Evolutionary conservation across 164 flowering plant genomes (phyloP).

Genomic region (Vitis rupestris): DNA sequence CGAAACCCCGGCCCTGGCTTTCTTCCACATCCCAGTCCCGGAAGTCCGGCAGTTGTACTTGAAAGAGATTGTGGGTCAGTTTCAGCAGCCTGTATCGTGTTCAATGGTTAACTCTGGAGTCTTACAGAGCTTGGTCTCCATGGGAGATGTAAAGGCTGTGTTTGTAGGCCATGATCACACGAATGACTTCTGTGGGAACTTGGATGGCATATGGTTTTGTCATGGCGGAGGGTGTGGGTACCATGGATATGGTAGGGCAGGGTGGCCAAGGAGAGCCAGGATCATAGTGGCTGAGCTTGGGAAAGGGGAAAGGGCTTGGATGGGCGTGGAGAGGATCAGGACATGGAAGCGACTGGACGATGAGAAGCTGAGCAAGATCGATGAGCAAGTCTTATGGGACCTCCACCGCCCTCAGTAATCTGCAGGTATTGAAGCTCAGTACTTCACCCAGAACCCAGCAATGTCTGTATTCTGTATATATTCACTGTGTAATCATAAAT

Average conservation of each 20-base stretch:
- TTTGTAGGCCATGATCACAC: constrained; percentile 87
- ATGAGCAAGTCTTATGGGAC: constrained; percentile 72
- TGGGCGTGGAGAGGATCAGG: constrained; percentile 60
- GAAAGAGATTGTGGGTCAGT: constrained; percentile 46
- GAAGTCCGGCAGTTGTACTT: constrained; percentile 58
- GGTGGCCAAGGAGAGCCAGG: constrained; percentile 79
- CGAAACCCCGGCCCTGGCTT: constrained; percentile 49
- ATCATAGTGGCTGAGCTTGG: constrained; percentile 60
- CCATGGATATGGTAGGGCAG: constrained; percentile 80
- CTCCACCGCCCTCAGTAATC: background rate
- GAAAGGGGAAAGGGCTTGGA: constrained; percentile 49
- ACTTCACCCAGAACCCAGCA: no score
- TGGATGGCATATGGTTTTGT: constrained; percentile 77
- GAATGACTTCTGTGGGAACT: constrained; percentile 86
- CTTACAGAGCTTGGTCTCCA: constrained; percentile 51
- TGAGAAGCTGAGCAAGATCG: constrained; percentile 57
- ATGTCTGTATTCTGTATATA: no score
- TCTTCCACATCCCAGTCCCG: constrained; percentile 92
- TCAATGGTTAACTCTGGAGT: constrained; percentile 73
- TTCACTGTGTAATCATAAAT: no score
- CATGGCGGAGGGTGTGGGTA: constrained; percentile 92
- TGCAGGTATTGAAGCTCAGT: no score
- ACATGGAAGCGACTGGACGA: constrained; percentile 93
- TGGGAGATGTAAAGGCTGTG: constrained; percentile 74
- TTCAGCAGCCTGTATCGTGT: constrained; percentile 74